Evolutionary conservation across 176 grass and related monocot genomes (phyloP), one percentile per base, ranked within the genome.

Genomic region (Oryza nivara): DNA sequence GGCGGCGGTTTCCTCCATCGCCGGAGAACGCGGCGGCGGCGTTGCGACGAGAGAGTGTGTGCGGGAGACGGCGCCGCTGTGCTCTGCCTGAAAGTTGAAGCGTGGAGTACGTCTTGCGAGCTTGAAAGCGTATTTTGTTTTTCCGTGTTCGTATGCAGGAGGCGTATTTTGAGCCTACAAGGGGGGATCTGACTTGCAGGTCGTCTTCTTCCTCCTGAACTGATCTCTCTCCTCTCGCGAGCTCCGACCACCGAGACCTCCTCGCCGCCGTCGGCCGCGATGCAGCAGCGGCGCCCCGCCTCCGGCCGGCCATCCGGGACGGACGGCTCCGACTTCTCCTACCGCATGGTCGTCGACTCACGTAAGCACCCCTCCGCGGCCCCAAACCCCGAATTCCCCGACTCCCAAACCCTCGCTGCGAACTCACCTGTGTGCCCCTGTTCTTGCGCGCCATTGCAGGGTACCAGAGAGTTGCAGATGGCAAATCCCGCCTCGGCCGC

Each of bases 331-430:
- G 91, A 99, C 88, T 96, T 89, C 78, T 96, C 96, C 23, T 99
- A 92, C 88, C 91, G 93, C 67, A 99, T 96, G 96, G 88, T 99
- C 74, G 93, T 99, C n/a, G 93, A 96, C 60, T 96, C 96, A 61
- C 88, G 93, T 99, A 91, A 83, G 88, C 75, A 44, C 17, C 81
- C 77, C 26, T n/a, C 81, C 26, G 17, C 44, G 10, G 52, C 65
- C 15, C 40, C 28, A 48, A 75, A 43, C 6, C 34, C 65, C 58
- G n/a, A 63, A 63, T 20, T 60, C 19, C 56, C 19, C 7, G 1
- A 22, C 0, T 63, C 58, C 78, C 36, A 32, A 78, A 76, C 6
- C 43, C 38, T 74, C 48, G 13, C 44, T 28, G 78, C 60, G 9
- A 74, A 19, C 70, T 46, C 14, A 28, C 7, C 38, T 7, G 40